Evolutionary conservation across 2,329 filamentous ascomycete genomes (phyloP).

Genomic region (Tolypocladium endophyticum): DNA sequence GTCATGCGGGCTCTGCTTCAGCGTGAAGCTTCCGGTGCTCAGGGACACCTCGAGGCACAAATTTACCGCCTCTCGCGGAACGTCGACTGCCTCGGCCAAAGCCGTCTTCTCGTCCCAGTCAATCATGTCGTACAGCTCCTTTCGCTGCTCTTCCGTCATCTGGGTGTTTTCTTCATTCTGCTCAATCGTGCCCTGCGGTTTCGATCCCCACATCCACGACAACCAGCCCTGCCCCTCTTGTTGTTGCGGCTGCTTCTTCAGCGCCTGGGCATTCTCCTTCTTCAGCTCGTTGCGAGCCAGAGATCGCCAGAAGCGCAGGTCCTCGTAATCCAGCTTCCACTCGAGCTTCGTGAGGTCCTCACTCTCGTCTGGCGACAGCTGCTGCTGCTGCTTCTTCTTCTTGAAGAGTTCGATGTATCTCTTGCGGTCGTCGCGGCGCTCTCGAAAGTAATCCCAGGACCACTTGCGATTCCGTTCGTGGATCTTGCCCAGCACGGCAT

Average conservation of each 20-base stretch:
- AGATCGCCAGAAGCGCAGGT: slow-evolving; percentile 94
- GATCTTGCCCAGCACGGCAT: slow-evolving; percentile 85
- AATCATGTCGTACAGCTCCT: slow-evolving; percentile 94
- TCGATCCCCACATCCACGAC: slow-evolving; percentile 83
- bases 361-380: slow-evolving; percentile 58
- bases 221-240: slow-evolving; percentile 77
- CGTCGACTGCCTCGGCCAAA: slow-evolving; percentile 75
- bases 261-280: slow-evolving; percentile 87
- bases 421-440: slow-evolving; percentile 79
- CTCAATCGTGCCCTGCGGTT: slow-evolving; percentile 51
- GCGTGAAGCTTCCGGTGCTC: slow-evolving; percentile 91
- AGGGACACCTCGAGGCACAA: slow-evolving; percentile 86
- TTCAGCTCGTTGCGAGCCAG: slow-evolving; percentile 86
- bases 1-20: slow-evolving; percentile 58
- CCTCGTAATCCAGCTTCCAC: slow-evolving; percentile 83
- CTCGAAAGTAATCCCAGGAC: slow-evolving; percentile 93
- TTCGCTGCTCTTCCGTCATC: slow-evolving; percentile 91
- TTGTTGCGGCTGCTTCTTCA: slow-evolving; percentile 48
- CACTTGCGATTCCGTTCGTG: slow-evolving; percentile 87
- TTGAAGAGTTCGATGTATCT: slow-evolving; percentile 94
- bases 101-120: slow-evolving; percentile 97
- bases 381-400: slow-evolving; percentile 70
- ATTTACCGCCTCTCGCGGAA: slow-evolving; percentile 85
- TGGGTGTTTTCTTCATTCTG: slow-evolving; percentile 61
- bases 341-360: slow-evolving; percentile 70